Percentiles rank a stretch among this genome's conserved stretches.
Evolutionary conservation across 2,329 filamentous ascomycete species (phyloP).

Genomic region (Didymella keratinophila): DNA sequence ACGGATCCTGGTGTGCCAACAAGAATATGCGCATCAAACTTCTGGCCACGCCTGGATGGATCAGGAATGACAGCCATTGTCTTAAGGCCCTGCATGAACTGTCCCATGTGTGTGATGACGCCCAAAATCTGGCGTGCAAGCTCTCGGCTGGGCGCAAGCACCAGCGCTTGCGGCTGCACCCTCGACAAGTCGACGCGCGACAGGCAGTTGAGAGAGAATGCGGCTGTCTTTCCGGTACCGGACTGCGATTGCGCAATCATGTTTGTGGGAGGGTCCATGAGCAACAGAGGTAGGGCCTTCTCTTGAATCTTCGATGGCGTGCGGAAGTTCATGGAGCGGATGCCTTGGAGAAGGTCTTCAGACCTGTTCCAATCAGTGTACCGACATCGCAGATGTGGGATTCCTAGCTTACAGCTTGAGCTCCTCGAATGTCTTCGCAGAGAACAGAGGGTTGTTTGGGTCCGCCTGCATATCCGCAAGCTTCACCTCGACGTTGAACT

Average conservation of each 20-base stretch:
- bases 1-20: conserved; percentile 95
- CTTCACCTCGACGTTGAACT: conserved; percentile 91
- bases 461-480: conserved; percentile 88
- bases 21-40: conserved; percentile 78
- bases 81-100: conserved; percentile 77
- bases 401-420: conserved; percentile 73
- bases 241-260: conserved; percentile 99
- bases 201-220: conserved; percentile 91
- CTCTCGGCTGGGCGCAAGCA: conserved; percentile 91
- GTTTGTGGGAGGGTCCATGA: conserved; percentile 85
- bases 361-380: conserved; percentile 30
- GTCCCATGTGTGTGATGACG: conserved; percentile 83
- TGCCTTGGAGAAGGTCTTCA: conserved; percentile 62
- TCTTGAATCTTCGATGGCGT: conserved; percentile 99
- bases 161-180: conserved; percentile 81
- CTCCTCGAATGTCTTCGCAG: conserved; percentile 82
- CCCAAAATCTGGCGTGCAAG: conserved; percentile 92
- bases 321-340: conserved; percentile 87
- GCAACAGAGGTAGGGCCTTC: conserved; percentile 86
- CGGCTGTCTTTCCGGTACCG: conserved; percentile 96
- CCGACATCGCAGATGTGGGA: neutral
- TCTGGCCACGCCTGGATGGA: conserved; percentile 70
- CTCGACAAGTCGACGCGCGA: conserved; percentile 80
- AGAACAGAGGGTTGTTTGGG: conserved; percentile 85
- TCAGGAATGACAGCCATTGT: conserved; percentile 87